Percentiles rank a stretch among this genome's conserved stretches.
Conservation (phyloP, 2,329 filamentous ascomycete species). For the Akanthomyces uredinophilus region DNA sequence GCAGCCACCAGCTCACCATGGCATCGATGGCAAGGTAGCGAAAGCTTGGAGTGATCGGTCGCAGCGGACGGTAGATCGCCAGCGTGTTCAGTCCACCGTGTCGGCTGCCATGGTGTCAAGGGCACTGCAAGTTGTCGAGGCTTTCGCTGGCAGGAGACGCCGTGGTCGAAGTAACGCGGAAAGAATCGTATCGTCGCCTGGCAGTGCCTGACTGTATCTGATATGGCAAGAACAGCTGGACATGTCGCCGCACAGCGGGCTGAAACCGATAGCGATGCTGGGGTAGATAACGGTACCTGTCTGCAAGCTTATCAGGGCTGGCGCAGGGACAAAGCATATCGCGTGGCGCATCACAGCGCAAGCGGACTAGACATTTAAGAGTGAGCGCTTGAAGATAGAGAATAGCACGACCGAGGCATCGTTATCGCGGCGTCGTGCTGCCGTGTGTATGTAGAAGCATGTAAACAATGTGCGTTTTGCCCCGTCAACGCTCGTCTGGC, state of each 20-base stretch:
- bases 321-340: neutral
- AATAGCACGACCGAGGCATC: neutral
- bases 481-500: neutral
- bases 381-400: neutral
- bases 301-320: constrained; percentile 3
- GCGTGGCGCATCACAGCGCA: neutral
- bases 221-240: neutral
- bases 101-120: neutral
- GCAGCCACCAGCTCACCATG: neutral
- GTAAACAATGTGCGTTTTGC: neutral
- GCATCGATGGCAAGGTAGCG: neutral
- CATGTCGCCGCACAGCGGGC: neutral
- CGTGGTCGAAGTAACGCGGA: neutral
- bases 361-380: neutral
- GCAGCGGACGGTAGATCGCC: neutral
- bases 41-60: neutral
- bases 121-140: neutral
- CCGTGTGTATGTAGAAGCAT: neutral
- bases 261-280: constrained; percentile 7
- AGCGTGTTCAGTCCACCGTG: neutral
- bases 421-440: neutral
- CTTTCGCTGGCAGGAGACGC: neutral
- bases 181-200: constrained; percentile 9
- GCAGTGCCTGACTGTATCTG: neutral
- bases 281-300: constrained; percentile 6